Evolutionary conservation across 1,284 basidiomycete genomes (phyloP), one percentile per base, ranked within the genome.

Genomic region (Leccinum holopus): DNA sequence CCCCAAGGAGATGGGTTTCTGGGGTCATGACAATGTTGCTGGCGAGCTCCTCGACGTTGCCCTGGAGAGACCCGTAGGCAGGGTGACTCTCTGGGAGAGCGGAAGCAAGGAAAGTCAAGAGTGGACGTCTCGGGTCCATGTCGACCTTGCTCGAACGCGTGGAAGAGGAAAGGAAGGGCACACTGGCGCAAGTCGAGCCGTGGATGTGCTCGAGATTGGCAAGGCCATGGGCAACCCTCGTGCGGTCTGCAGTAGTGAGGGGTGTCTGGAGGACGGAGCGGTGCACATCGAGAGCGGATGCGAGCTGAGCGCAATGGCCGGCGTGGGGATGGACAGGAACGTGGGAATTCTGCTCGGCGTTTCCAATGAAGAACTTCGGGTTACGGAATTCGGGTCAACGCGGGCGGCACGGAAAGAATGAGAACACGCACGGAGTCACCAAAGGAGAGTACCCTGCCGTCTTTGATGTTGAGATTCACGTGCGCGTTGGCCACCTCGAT

Each of bases 401-500:
- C 53, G 21, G 7, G 28, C 18, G 60, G 55, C n/a, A 58, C 60
- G 59, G 67, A 70, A 61, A 30, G 60, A 61, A 14, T 3, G 14
- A 14, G 0, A 30, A 35, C 7, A 70, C 88, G 64, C 67, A 93
- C 91, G 66, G 90, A 92, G 73, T 88, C 89, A 61, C 93, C 93
- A 69, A 87, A 92, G 1, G 91, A 94, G 56, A 95, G 72, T 14
- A 97, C 83, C 59, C 81, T 78, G 58, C 93, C 94, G 63, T 91
- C 84, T 77, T 89, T 90, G 73, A 96, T 81, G 79, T 97, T 96
- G 73, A 97, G 78, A 75, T 97, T 96, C 77, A 95, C 84, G 77
- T 95, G 90, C 53, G 90, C 94, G 71, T 97, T 92, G 16, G 85
- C 82, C 12, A 98, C 92, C 73, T 95, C 92, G 60, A 95, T 79